Percentiles rank a stretch among this genome's conserved stretches.
phyloP scores from a whole-genome alignment of 2,329 filamentous ascomycete genomes.

The Stagonosporopsis tanaceti region DNA sequence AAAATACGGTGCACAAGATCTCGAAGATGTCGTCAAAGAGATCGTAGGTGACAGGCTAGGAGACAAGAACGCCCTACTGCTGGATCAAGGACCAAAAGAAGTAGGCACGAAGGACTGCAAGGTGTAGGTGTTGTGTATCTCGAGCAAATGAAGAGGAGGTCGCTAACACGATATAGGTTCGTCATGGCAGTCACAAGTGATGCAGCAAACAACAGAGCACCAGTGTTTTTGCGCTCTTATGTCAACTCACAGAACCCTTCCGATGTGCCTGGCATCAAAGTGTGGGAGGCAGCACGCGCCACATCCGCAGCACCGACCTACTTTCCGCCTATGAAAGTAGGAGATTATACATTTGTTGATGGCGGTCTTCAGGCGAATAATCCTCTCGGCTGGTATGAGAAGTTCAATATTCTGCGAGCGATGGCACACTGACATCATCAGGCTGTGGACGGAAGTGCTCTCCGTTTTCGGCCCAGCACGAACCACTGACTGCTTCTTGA shows the following conservation, averaged over 20 bases:
- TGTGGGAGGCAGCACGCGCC: constrained; percentile 16
- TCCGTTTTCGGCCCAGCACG: constrained; percentile 9
- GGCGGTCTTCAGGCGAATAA: constrained; percentile 6
- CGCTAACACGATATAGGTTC: neutral
- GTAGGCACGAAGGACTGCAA: neutral
- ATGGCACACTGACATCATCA: neutral
- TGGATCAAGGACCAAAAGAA: neutral
- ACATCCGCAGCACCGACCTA: constrained; percentile 16
- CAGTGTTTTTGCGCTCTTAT: constrained; percentile 1
- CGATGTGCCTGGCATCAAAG: neutral
- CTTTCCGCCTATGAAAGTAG: constrained; percentile 13
- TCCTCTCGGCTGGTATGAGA: constrained; percentile 1
- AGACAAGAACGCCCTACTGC: neutral
- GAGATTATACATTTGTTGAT: constrained; percentile 1
- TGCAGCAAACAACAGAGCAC: neutral
- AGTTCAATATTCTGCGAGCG: neutral
- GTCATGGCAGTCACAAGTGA: constrained; percentile 1
- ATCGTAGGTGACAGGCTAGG: neutral
- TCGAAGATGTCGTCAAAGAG: neutral
- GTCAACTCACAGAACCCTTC: constrained; percentile 4
- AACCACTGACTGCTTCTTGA: constrained; percentile 17
- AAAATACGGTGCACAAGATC: neutral
- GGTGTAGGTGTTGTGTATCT: neutral
- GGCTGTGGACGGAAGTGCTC: constrained; percentile 17
- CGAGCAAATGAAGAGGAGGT: neutral